A percentile compares a stretch with the other conserved stretches of the same genome.
These are phyloP conservation scores for Schizonepeta tenuifolia DNA, from an alignment of 257 asterid species.

Conservation along the genomic window DNA sequence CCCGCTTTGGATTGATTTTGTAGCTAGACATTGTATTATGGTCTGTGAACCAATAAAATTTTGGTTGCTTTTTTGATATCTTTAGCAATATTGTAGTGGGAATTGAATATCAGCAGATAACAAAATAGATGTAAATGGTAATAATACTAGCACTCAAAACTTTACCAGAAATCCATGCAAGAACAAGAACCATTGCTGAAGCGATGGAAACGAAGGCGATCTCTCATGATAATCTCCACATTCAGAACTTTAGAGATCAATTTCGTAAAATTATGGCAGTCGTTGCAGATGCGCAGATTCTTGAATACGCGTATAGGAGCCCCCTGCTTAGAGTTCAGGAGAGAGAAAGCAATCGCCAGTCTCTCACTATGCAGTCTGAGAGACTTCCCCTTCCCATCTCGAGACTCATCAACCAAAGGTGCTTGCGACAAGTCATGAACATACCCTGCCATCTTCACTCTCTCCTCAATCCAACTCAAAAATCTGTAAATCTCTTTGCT, in stretches of 20 bases:
- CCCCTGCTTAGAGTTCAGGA: slow-evolving; percentile 56
- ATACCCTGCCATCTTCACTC: slow-evolving; percentile 51
- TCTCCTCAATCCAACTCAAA: slow-evolving; percentile 55
- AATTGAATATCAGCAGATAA: neutral
- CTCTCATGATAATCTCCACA: slow-evolving; percentile 73
- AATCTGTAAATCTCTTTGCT: slow-evolving; percentile 50
- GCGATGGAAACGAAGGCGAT: slow-evolving; percentile 75
- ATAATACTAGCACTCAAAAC: neutral
- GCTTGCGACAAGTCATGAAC: slow-evolving; percentile 57
- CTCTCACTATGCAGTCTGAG: slow-evolving; percentile 76
- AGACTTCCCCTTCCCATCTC: slow-evolving; percentile 48
- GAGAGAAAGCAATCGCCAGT: slow-evolving; percentile 69
- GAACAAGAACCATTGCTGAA: slow-evolving; percentile 70
- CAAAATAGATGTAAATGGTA: neutral
- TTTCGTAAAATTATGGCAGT: slow-evolving; percentile 65
- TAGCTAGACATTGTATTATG: slow-evolving; percentile 27
- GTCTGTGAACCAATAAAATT: slow-evolving; percentile 6
- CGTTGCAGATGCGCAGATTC: slow-evolving; percentile 64
- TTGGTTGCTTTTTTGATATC: slow-evolving; percentile 6
- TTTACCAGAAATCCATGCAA: slow-evolving; percentile 73
- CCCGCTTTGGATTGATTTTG: slow-evolving; percentile 9
- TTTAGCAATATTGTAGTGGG: neutral
- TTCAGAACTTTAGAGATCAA: slow-evolving; percentile 46
- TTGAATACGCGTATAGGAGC: slow-evolving; percentile 69
- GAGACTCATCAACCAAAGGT: slow-evolving; percentile 54